Percentiles rank a stretch among this genome's conserved stretches.
Conservation (phyloP, 2,329 filamentous ascomycete genomes). For the Dendryphion nanum region DNA sequence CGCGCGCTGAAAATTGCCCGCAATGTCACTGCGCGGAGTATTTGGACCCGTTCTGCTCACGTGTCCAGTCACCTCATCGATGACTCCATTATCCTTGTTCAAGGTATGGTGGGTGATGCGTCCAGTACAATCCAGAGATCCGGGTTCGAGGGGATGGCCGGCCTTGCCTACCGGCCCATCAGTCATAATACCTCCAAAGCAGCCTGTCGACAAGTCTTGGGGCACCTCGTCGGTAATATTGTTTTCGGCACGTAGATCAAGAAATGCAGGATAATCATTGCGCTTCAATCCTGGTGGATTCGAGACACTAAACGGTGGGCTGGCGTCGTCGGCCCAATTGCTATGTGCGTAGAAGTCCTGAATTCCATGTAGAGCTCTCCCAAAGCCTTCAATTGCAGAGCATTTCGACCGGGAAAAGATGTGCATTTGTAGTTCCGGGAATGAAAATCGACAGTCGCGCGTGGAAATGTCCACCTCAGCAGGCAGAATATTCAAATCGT, state of each 20-base stretch:
- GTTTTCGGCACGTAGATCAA: conserved; percentile 23
- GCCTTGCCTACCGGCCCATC: conserved; percentile 21
- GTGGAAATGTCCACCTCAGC: conserved; percentile 16
- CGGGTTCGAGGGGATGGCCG: conserved; percentile 22
- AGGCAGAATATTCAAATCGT: conserved; percentile 8
- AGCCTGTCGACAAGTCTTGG: conserved; percentile 20
- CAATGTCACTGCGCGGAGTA: conserved; percentile 19
- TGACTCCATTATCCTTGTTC: conserved; percentile 25
- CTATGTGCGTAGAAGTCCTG: conserved; percentile 22
- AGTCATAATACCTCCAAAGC: conserved; percentile 22
- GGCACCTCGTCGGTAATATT: conserved; percentile 21
- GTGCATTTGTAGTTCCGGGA: conserved; percentile 20
- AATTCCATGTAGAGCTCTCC: conserved; percentile 17
- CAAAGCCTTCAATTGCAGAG: conserved; percentile 18
- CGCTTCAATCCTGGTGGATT: conserved; percentile 21
- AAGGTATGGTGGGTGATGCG: conserved; percentile 24
- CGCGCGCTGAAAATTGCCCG: conserved; percentile 20
- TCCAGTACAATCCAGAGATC: conserved; percentile 21
- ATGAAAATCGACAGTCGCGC: conserved; percentile 19
- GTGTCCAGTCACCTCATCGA: conserved; percentile 15
- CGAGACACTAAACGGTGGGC: conserved; percentile 14
- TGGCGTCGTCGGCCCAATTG: conserved; percentile 18
- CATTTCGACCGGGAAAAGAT: conserved; percentile 15
- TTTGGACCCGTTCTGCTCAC: conserved; percentile 19
- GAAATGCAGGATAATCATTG: conserved; percentile 13